Base-by-base conservation (phyloP, 2,329 filamentous ascomycete species). In the Epichloe amarillans region DNA sequence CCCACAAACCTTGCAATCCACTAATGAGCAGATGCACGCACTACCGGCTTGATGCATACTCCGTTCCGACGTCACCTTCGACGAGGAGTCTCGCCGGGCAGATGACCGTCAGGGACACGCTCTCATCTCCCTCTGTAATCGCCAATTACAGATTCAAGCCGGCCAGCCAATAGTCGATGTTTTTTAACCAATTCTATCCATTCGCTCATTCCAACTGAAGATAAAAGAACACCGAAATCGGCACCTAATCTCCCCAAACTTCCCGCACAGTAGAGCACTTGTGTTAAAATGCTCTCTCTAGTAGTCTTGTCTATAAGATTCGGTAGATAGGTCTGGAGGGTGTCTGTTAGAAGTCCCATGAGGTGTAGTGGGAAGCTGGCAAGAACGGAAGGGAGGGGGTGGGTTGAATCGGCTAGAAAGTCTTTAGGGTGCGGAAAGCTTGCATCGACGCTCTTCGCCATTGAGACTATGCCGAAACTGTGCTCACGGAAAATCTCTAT, bases 401-500 rank as follows among this genome's bases (percentile, higher is more conserved):
- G 69, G n/a, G 83, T 59, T 14, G 72, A 69, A 39, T 63, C 61
- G 39, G 58, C 50, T 1, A 51, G 51, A 12, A 60, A 53, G 3
- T 46, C 52, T 6, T 47, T 45, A 30, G 59, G 47, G 2, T 54
- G 47, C 12, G 56, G 50, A 42, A 68, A 60, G 49, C 65, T 66
- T 3, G 80, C 75, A 3, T 78, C 73, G 0, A 97, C 88, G 60
- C 85, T 93, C 60, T 84, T 87, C 67, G 94, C 96, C 76, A 97
- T 88, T 52, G 88, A 95, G 30, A 97, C 82, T 53, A 97, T 95
- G 42, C 84, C 86, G 65, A 98, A 98, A 63, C 88, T 95, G 67
- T 98, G 93, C 67, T 98, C 93, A 49, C 93, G 85, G 65, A 97
- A 97, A 30, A 98, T 89, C 64, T 98, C 93, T 60, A 98, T 87